Evolutionary conservation across 2,329 filamentous ascomycete genomes (phyloP).

Genomic region (Magnaporthiopsis incrustans): DNA sequence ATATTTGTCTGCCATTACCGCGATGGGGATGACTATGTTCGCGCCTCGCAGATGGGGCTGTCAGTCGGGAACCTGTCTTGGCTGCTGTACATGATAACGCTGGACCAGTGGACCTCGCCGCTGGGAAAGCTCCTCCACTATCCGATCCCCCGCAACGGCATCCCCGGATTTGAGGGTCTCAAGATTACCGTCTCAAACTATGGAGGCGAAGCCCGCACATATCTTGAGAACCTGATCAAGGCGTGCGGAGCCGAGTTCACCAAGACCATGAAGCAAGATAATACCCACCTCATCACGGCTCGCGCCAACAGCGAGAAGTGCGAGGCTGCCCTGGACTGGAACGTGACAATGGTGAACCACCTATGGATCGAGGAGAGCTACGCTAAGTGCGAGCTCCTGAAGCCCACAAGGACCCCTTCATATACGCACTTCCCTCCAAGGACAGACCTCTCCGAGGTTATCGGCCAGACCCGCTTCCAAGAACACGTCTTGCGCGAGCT

Average conservation of each 20-base stretch:
- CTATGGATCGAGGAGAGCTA: slow-evolving; percentile 98
- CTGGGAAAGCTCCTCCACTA: slow-evolving; percentile 81
- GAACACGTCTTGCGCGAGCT: slow-evolving; percentile 50
- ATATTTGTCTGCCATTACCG: slow-evolving; percentile 85
- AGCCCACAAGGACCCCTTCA: slow-evolving; percentile 61
- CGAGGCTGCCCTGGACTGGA: slow-evolving; percentile 86
- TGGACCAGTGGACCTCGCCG: slow-evolving; percentile 83
- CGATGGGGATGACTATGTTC: slow-evolving; percentile 68
- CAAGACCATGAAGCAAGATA: slow-evolving; percentile 89
- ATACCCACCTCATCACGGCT: slow-evolving; percentile 91
- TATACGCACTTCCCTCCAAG: slow-evolving; percentile 82
- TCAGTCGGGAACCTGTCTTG: slow-evolving; percentile 89
- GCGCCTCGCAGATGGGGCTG: slow-evolving; percentile 68
- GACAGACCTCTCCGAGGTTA: slow-evolving; percentile 87
- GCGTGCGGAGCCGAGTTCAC: slow-evolving; percentile 84
- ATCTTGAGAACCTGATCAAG: slow-evolving; percentile 83
- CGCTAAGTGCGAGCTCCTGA: slow-evolving; percentile 72
- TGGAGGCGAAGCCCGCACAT: slow-evolving; percentile 84
- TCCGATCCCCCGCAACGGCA: slow-evolving; percentile 66
- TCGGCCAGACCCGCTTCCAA: slow-evolving; percentile 81
- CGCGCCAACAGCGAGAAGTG: slow-evolving; percentile 88
- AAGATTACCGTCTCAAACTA: slow-evolving; percentile 94
- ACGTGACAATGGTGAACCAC: slow-evolving; percentile 83
- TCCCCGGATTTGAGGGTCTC: slow-evolving; percentile 69
- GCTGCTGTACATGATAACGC: slow-evolving; percentile 86